A percentile compares a stretch with the other conserved stretches of the same genome.
These are phyloP conservation scores for barley (Hordeum vulgare) DNA, from an alignment of 176 grass and related monocot genomes.

Conservation along the genomic window DNA sequence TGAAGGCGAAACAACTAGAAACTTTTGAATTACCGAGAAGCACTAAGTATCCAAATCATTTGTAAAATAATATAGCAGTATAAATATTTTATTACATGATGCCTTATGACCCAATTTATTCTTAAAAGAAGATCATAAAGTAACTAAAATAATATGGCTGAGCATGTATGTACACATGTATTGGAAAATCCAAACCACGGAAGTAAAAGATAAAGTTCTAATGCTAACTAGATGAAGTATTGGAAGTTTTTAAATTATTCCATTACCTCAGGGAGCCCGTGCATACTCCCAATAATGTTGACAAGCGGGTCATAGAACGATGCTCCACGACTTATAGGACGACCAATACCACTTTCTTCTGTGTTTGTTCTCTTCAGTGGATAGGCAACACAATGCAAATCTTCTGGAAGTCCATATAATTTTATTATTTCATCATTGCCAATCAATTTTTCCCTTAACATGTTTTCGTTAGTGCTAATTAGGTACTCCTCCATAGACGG, in stretches of 20 bases:
- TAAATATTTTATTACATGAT: neutral
- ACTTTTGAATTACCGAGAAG: neutral
- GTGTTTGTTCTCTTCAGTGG: conserved; percentile 38
- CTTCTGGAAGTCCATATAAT: conserved; percentile 46
- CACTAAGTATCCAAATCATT: neutral
- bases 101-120: neutral
- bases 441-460: neutral
- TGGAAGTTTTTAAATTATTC: neutral
- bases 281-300: conserved; percentile 45
- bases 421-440: conserved; percentile 33
- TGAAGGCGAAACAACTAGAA: neutral
- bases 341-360: conserved; percentile 28
- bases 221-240: no score
- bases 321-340: neutral
- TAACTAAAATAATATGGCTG: neutral
- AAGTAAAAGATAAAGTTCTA: neutral
- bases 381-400: conserved; percentile 32
- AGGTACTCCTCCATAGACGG: conserved; percentile 55
- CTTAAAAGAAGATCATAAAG: neutral
- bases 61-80: neutral
- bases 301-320: conserved; percentile 49
- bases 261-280: conserved; percentile 11
- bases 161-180: neutral
- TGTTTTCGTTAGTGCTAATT: conserved; percentile 34
- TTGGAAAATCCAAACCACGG: neutral